phyloP scores from a whole-genome alignment of 2,329 filamentous ascomycete species.

The Neurospora sp. region DNA sequence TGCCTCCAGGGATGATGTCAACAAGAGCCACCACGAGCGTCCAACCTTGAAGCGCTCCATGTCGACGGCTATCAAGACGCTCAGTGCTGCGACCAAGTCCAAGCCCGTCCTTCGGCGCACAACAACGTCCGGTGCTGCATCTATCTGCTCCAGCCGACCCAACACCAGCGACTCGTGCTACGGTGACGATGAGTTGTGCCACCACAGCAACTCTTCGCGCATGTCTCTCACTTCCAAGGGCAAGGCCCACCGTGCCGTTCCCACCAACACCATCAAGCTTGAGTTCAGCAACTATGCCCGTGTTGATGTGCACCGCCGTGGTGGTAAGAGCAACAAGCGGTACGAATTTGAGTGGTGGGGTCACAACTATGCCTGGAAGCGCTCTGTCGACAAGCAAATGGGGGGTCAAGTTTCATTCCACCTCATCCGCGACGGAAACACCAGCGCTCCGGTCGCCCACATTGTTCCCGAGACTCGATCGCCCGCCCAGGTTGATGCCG shows the following conservation, averaged over 20 bases:
- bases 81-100: slow-evolving; percentile 21
- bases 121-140: slow-evolving; percentile 24
- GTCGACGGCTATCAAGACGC: slow-evolving; percentile 38
- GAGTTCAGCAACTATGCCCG: slow-evolving; percentile 98
- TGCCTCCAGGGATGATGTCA: slow-evolving; percentile 25
- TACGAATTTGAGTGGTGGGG: slow-evolving; percentile 97
- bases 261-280: slow-evolving; percentile 74
- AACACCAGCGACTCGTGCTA: slow-evolving; percentile 27
- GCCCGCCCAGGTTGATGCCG: slow-evolving; percentile 58
- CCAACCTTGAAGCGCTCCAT: slow-evolving; percentile 37
- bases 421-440: slow-evolving; percentile 57
- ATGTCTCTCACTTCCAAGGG: slow-evolving; percentile 22
- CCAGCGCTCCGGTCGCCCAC: slow-evolving; percentile 61
- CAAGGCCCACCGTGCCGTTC: slow-evolving; percentile 28
- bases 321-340: slow-evolving; percentile 56
- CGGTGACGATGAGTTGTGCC: slow-evolving; percentile 23
- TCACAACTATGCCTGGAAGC: slow-evolving; percentile 73
- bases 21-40: slow-evolving; percentile 13
- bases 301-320: slow-evolving; percentile 67
- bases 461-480: slow-evolving; percentile 74
- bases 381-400: slow-evolving; percentile 59
- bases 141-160: slow-evolving; percentile 20
- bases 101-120: slow-evolving; percentile 27
- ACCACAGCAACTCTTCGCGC: slow-evolving; percentile 17
- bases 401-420: slow-evolving; percentile 63